Evolutionary conservation across 768 basidiomycete species (phyloP), one percentile per base, ranked within the genome.

Genomic region (Rhodocollybia butyracea): DNA sequence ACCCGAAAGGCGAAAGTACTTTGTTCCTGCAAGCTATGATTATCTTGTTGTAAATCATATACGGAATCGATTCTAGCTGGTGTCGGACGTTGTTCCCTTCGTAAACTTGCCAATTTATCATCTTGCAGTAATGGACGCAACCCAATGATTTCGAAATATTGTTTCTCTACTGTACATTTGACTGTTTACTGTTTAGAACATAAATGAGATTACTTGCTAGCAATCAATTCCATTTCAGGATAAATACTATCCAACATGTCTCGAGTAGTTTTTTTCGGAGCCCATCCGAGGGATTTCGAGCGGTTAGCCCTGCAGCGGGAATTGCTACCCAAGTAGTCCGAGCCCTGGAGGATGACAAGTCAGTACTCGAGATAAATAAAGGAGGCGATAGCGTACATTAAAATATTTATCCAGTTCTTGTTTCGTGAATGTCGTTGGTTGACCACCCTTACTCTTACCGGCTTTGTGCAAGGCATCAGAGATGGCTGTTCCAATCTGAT

Each of bases 361-460:
- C 26, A 39, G 22, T 15, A 15, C 5, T 2, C 21, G 17, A n/a
- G 15, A 50, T 17, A n/a, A 46, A 3, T 41, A 3, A 30, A 13
- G 5, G 15, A 59, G 31, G 31, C 43, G 32, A 19, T 64, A 59
- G 11, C 66, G 51, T 43, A 71, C 70, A 41, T 59, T 58, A 39
- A 73, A 73, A 56, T 78, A 78, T 50, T 75, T 73, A 40, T 73
- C 63, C 13, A 79, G 62, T 46, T 82, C 80, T 57, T 73, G 73
- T 30, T 74, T 59, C 3, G 74, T 75, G 59, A 83, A 82, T 1
- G 73, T 60, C 1, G 75, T 78, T 2, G 80, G 78, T 56, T 70
- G 76, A n/a, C 66, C 59, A 54, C 46, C 70, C 48, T 63, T 64
- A 38, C 67, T 66, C 59, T 70, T 73, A 2, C 75, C 76, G 8